Evolutionary conservation across 805 yeast genomes (phyloP).

Genomic region (Kodamaea leandrae): DNA sequence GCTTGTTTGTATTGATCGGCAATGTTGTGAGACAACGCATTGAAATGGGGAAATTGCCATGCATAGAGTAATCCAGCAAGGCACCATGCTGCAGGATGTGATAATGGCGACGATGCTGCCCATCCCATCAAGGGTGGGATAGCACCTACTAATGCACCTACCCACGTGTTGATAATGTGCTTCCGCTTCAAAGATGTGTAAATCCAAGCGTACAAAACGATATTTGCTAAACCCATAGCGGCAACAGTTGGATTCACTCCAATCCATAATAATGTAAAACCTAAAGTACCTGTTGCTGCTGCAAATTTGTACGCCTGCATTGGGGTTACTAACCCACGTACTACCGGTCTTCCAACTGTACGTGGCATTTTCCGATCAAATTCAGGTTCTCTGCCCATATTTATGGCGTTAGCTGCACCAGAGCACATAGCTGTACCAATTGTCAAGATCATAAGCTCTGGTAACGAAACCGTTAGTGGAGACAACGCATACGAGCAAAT

Average conservation of each 20-base stretch:
- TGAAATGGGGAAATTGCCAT: slow-evolving; percentile 99
- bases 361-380: slow-evolving; percentile 86
- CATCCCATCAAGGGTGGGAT: slow-evolving; percentile 99
- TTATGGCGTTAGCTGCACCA: slow-evolving; percentile 94
- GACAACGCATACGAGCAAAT: slow-evolving; percentile 93
- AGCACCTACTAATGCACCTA: slow-evolving; percentile 98
- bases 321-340: slow-evolving; percentile 73
- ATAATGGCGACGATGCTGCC: slow-evolving; percentile 77
- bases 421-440: slow-evolving; percentile 85
- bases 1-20: slow-evolving; percentile 86
- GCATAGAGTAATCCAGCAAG: slow-evolving; percentile 86
- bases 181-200: slow-evolving; percentile 88
- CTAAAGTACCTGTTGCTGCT: slow-evolving; percentile 64
- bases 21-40: slow-evolving; percentile 83
- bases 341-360: slow-evolving; percentile 88
- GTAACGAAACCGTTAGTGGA: slow-evolving; percentile 73
- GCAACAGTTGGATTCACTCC: slow-evolving; percentile 92
- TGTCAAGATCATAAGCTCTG: slow-evolving; percentile 69
- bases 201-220: slow-evolving; percentile 80
- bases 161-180: slow-evolving; percentile 92
- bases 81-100: slow-evolving; percentile 94
- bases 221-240: slow-evolving; percentile 72
- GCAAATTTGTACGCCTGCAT: slow-evolving; percentile 81
- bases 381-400: slow-evolving; percentile 94
- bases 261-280: slow-evolving; percentile 60